Conservation (phyloP, 164 flowering plant genomes). For the Chimonanthus praecox region DNA sequence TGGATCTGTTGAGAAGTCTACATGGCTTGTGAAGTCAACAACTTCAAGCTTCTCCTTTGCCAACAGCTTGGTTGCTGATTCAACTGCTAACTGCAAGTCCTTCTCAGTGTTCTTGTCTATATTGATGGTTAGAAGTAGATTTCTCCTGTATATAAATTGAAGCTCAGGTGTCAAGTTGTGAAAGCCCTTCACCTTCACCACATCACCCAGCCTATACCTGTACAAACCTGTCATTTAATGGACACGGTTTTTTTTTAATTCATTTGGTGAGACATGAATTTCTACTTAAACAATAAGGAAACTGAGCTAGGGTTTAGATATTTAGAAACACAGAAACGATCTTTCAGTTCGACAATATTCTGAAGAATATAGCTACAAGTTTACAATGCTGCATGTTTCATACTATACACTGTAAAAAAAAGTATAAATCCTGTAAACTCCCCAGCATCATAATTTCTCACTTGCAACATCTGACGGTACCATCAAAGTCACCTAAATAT, state of each 20-base stretch:
- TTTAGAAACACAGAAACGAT: no score
- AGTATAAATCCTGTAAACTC: no score
- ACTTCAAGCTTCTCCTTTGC: slow-evolving; percentile 53
- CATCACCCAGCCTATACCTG: slow-evolving; percentile 79
- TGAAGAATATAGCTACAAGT: no score
- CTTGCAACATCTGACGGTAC: no score
- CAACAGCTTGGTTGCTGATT: slow-evolving; percentile 44
- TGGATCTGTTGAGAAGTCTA: slow-evolving; percentile 51
- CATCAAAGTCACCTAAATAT: no score
- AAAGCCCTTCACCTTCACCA: slow-evolving; percentile 72
- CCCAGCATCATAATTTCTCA: no score
- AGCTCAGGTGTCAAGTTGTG: slow-evolving; percentile 78
- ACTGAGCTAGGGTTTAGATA: no score
- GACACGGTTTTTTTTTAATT: background rate
- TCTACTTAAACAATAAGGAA: no score
- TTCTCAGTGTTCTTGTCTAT: slow-evolving; percentile 94
- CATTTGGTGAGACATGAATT: background rate
- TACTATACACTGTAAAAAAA: no score
- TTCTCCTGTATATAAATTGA: slow-evolving; percentile 65
- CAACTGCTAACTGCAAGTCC: slow-evolving; percentile 71
- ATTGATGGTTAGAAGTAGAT: slow-evolving; percentile 62
- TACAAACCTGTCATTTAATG: slow-evolving; percentile 54
- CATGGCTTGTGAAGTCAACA: slow-evolving; percentile 71
- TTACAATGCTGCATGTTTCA: no score
- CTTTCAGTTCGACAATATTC: no score